These are phyloP conservation scores for Trichoderma gamsii DNA, from an alignment of 495 filamentous ascomycete genomes.

Conservation along the genomic window DNA sequence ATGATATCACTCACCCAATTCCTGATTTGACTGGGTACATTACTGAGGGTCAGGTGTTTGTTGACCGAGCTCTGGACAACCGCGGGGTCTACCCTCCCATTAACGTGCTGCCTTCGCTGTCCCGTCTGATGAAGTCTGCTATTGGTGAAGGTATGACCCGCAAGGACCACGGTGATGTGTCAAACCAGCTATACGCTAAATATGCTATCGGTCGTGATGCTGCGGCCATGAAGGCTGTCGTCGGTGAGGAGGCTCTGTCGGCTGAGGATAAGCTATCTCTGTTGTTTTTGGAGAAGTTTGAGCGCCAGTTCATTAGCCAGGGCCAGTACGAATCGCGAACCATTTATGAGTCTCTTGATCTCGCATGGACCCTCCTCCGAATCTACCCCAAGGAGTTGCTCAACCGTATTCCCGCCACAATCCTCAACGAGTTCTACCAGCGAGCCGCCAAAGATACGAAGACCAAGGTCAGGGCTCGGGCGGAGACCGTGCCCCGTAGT, in stretches of 20 bases:
- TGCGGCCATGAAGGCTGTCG: constrained; percentile 98
- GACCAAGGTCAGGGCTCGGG: constrained; percentile 48
- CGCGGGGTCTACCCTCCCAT: constrained; percentile 97
- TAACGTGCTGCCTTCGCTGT: constrained; percentile 96
- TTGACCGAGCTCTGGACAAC: constrained; percentile 92
- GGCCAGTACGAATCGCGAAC: constrained; percentile 82
- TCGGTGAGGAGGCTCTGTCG: constrained; percentile 93
- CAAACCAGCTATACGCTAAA: constrained; percentile 99
- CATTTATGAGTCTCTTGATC: constrained; percentile 87
- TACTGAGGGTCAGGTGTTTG: constrained; percentile 96
- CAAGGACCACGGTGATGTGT: constrained; percentile 95
- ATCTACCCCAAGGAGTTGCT: constrained; percentile 97
- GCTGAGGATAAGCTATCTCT: constrained; percentile 95
- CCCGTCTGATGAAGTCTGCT: constrained; percentile 99
- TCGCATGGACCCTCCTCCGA: constrained; percentile 90
- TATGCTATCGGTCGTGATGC: constrained; percentile 98
- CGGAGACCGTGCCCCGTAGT: constrained; percentile 53
- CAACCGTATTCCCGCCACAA: constrained; percentile 92
- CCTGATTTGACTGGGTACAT: constrained; percentile 99
- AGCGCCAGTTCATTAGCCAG: constrained; percentile 86
- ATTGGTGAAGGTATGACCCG: constrained; percentile 95
- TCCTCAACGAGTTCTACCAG: constrained; percentile 88
- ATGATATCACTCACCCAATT: constrained; percentile 99
- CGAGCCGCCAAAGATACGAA: constrained; percentile 56
- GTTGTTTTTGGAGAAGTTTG: constrained; percentile 98